Conservation (phyloP, 2,329 filamentous ascomycete species). For the Dactylellina parvicollis region DNA sequence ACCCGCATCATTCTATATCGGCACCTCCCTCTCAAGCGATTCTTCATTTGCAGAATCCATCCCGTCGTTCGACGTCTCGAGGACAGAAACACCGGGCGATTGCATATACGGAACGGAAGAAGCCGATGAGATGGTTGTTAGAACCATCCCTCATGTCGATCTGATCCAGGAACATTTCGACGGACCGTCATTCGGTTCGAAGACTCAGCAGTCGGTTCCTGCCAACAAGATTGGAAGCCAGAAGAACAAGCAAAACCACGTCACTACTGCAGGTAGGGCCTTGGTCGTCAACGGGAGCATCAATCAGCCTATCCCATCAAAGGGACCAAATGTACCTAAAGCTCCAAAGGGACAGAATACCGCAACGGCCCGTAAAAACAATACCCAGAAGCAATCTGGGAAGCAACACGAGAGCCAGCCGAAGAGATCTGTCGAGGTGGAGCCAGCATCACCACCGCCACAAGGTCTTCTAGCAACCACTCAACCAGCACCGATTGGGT, state of each 20-base stretch:
- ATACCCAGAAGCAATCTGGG: too few species aligned
- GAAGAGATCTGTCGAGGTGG: neutral
- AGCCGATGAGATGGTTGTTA: slow-evolving; percentile 29
- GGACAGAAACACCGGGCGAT: slow-evolving; percentile 23
- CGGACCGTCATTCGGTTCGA: slow-evolving; percentile 2
- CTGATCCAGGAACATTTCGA: neutral
- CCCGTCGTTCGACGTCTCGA: slow-evolving; percentile 23
- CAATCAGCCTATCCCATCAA: slow-evolving; percentile 16
- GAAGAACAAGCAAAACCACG: neutral
- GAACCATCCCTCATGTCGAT: slow-evolving; percentile 28
- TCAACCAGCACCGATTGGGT: neutral
- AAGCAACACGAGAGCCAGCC: neutral
- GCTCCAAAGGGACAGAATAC: neutral
- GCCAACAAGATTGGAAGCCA: neutral
- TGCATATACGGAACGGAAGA: neutral
- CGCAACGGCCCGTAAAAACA: neutral
- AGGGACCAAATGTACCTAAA: neutral
- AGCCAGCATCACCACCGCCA: neutral
- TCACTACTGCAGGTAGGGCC: neutral
- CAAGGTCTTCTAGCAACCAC: too few species aligned
- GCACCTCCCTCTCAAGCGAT: neutral
- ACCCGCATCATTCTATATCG: neutral
- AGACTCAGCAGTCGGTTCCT: neutral
- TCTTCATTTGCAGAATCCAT: slow-evolving; percentile 12
- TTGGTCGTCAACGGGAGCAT: slow-evolving; percentile 49